Percentiles rank a stretch among this genome's conserved stretches.
Evolutionary conservation across 2,329 filamentous ascomycete genomes (phyloP).

Genomic region (Cladosporium cucumerinum): DNA sequence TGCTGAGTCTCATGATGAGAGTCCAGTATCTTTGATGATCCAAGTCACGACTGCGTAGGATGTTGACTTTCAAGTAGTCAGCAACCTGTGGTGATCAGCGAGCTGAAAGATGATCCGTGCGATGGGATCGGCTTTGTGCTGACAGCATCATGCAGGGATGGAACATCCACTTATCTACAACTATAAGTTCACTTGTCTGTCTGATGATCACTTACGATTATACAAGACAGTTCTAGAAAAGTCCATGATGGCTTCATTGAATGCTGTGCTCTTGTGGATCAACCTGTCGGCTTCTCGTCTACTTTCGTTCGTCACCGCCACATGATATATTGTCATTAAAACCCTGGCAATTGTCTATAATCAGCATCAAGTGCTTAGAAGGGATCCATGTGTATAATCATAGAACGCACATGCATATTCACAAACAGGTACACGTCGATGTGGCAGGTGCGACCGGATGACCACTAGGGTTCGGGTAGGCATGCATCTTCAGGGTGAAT

Average conservation of each 20-base stretch:
- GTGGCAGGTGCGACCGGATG: neutral
- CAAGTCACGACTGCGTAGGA: neutral
- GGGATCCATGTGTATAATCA: neutral
- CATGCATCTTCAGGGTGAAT: neutral
- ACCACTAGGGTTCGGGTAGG: neutral
- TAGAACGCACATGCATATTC: neutral
- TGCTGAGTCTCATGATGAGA: neutral
- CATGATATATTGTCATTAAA: neutral
- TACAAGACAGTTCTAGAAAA: neutral
- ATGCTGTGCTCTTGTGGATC: neutral
- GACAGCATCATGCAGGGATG: neutral
- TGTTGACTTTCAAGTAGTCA: neutral
- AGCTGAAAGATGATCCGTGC: neutral
- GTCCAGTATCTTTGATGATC: neutral
- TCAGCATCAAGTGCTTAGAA: neutral
- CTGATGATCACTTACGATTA: neutral
- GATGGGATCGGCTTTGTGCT: neutral
- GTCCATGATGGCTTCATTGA: neutral
- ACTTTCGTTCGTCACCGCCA: neutral
- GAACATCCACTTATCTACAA: neutral
- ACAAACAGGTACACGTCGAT: neutral
- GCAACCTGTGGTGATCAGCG: neutral
- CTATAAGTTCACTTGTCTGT: neutral
- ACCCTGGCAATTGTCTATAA: neutral
- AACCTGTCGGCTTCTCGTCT: neutral